Conservation (phyloP, 768 basidiomycete species). For the Pleurotus djamor region DNA sequence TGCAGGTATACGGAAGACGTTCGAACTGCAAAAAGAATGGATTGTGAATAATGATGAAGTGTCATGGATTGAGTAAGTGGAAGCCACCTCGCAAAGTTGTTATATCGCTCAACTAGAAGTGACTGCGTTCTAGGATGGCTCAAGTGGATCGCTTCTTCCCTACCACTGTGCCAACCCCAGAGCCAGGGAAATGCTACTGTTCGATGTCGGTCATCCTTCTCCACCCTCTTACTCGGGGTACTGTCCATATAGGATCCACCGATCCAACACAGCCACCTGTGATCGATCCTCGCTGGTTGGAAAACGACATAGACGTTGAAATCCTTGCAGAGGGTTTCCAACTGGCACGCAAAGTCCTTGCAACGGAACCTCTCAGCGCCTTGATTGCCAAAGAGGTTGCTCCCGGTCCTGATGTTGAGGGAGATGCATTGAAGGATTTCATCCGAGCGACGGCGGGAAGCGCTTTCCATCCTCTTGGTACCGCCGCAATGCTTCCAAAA, state of each 20-base stretch:
- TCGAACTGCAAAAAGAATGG: constrained; percentile 3
- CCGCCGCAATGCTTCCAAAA: constrained; percentile 25
- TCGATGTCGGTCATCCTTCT: constrained; percentile 17
- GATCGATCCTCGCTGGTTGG: constrained; percentile 42
- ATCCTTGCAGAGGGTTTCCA: constrained; percentile 17
- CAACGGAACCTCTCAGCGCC: constrained; percentile 7
- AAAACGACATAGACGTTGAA: constrained; percentile 15
- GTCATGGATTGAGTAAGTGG: constrained; percentile 15
- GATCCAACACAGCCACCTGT: constrained; percentile 33
- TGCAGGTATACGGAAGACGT: not conserved
- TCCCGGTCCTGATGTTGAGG: constrained; percentile 9
- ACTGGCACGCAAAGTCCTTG: constrained; percentile 15
- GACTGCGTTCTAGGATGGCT: not conserved
- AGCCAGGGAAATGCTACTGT: constrained; percentile 17
- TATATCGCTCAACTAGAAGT: not conserved
- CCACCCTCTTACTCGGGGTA: constrained; percentile 36
- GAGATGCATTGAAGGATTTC: constrained; percentile 11
- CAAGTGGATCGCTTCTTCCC: constrained; percentile 9
- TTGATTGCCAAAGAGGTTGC: constrained; percentile 10
- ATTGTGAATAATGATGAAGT: not conserved
- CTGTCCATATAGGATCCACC: constrained; percentile 36
- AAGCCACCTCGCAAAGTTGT: too few species aligned
- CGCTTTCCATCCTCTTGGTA: constrained; percentile 19
- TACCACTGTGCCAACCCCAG: not conserved
- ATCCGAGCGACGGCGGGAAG: constrained; percentile 8